Evolutionary conservation across 1,139 yeast species (phyloP).

Genomic region (Hyphopichia khmerensis): DNA sequence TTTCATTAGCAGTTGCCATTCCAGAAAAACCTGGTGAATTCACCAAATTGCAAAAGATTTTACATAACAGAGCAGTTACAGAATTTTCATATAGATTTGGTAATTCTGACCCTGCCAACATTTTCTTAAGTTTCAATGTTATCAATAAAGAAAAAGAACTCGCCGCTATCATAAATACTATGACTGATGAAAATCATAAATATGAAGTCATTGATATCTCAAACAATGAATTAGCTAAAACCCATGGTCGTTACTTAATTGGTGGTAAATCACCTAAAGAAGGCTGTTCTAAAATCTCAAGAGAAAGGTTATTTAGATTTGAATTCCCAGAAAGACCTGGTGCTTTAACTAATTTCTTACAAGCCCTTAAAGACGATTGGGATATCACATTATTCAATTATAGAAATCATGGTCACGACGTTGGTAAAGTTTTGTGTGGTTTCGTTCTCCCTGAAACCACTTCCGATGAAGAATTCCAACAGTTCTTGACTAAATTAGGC

Average conservation of each 20-base stretch:
- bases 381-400: constrained; percentile 92
- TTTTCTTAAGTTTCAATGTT: constrained; percentile 86
- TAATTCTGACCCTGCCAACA: constrained; percentile 60
- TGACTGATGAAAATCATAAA: constrained; percentile 38
- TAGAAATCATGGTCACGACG: constrained; percentile 94
- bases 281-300: constrained; percentile 39
- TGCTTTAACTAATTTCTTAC: constrained; percentile 78
- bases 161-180: constrained; percentile 33
- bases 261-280: constrained; percentile 75
- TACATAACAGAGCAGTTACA: constrained; percentile 86
- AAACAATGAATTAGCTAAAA: constrained; percentile 89
- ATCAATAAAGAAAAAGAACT: constrained; percentile 63
- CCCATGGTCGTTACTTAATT: constrained; percentile 92
- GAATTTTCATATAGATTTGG: constrained; percentile 87
- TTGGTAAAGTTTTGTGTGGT: constrained; percentile 90
- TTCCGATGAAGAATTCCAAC: constrained; percentile 56
- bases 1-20: constrained; percentile 82
- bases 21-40: constrained; percentile 95
- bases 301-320: constrained; percentile 78
- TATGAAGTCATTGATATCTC: constrained; percentile 82
- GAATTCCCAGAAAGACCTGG: constrained; percentile 99
- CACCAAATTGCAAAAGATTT: constrained; percentile 65
- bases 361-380: constrained; percentile 75
- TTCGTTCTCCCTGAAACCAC: constrained; percentile 79
- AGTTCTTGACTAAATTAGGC: constrained; percentile 68